Conservation (phyloP, 495 filamentous ascomycete genomes). For the Neurospora sp. region DNA sequence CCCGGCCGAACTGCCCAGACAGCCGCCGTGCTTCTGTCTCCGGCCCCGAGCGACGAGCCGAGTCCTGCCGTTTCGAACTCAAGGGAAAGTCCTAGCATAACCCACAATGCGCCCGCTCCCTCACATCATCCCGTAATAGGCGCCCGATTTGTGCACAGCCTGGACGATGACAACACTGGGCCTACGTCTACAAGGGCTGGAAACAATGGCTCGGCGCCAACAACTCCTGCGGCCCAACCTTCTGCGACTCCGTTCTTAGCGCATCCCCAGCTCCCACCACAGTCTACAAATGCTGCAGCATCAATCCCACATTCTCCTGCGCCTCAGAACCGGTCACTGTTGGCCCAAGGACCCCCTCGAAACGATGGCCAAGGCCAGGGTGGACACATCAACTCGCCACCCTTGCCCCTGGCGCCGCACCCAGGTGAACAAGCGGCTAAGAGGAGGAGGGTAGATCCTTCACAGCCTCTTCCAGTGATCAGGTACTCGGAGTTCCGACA, state of each 20-base stretch:
- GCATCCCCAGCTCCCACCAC: not conserved
- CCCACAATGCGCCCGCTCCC: not conserved
- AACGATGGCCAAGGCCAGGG: not conserved
- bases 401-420: not conserved
- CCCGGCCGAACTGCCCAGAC: constrained; percentile 2
- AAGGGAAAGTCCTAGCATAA: constrained; percentile 20
- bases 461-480: not conserved
- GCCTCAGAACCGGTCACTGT: not conserved
- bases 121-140: constrained; percentile 9
- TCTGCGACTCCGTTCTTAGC: not conserved
- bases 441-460: not conserved
- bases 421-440: not conserved
- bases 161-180: not conserved
- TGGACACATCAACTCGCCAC: not conserved
- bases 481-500: not conserved
- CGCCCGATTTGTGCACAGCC: constrained; percentile 18
- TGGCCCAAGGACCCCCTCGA: not conserved
- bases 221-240: not conserved
- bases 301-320: not conserved
- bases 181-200: not conserved
- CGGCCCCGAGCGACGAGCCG: constrained; percentile 45
- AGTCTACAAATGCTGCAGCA: not conserved
- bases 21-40: constrained; percentile 39
- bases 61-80: constrained; percentile 28
- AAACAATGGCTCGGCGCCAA: not conserved